Base-by-base conservation (phyloP, 805 yeast genomes). In the Metschnikowia kofuensis region DNA sequence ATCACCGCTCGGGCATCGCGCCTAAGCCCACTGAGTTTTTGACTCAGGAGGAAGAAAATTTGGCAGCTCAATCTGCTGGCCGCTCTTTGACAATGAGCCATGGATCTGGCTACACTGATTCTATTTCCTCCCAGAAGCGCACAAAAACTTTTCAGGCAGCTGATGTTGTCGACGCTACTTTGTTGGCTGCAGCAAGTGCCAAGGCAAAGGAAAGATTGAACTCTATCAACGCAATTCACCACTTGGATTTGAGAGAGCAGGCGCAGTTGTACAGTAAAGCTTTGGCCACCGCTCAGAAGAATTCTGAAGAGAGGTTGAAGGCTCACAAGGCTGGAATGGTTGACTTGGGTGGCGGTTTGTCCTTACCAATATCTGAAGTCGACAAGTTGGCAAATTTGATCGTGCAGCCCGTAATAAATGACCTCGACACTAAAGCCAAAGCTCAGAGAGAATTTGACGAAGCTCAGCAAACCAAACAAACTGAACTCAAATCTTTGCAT, bases 301-400 rank as follows among this genome's bases (percentile, higher is more conserved):
- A 82, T 59, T 73, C 78, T 41, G 80, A 78, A 43, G 82, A 80
- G 62, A 78, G 92, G 60, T 61, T 77, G 44, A 61, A 62, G 40
- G 57, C 61, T 42, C 73, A 75, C 52, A 82, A 83, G 54, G 79
- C 84, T 64, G 77, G 77, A 35, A 59, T 67, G 35, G 73, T 89
- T 58, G 77, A 89, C 61, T 69, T 92, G 53, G 99, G 99, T 51
- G 96, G 96, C 53, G 98, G 97, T 2, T 75, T 88, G 49, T 80
- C 77, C 60, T 81, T 92, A 78, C 75, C 87, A 36, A 85, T 78
- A 51, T 78, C 74, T 16, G 97, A 91, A 60, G 80, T 94, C 52
- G 85, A 88, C 54, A 77, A 77, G 44, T 79, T 92, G 72, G 98
- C 99, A 16, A 71, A 82, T 51, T 77, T 83, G 41, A 75, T 87